A percentile compares a stretch with the other conserved stretches of the same genome.
Evolutionary conservation across 768 basidiomycete genomes (phyloP).

Genomic region (Kwoniella sp.): DNA sequence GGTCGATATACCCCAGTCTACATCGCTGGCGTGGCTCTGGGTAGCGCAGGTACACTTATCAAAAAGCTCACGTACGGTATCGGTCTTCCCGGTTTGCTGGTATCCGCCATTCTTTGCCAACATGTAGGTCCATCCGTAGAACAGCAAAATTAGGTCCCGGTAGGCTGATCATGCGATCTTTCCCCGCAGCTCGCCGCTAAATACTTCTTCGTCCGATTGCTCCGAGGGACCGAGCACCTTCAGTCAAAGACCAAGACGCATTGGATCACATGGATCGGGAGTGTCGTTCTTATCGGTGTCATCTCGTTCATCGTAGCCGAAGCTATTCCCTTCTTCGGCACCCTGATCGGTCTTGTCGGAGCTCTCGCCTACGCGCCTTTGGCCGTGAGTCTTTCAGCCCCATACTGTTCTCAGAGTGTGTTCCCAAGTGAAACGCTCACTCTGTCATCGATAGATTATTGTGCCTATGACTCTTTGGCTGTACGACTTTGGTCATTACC

Average conservation of each 20-base stretch:
- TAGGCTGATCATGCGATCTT: not conserved
- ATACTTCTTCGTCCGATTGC: slow-evolving; percentile 32
- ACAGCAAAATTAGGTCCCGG: not conserved
- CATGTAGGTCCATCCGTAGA: slow-evolving; percentile 19
- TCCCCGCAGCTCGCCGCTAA: slow-evolving; percentile 16
- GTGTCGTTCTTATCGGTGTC: slow-evolving; percentile 18
- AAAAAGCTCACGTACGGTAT: slow-evolving; percentile 47
- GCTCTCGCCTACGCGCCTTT: slow-evolving; percentile 29
- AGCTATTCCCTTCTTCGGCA: slow-evolving; percentile 32
- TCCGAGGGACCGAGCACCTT: slow-evolving; percentile 26
- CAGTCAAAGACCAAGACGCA: slow-evolving; percentile 21
- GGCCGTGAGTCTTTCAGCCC: slow-evolving; percentile 8
- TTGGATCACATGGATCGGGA: slow-evolving; percentile 23
- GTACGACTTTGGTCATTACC: slow-evolving; percentile 20
- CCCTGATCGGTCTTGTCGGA: slow-evolving; percentile 36
- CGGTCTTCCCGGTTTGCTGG: slow-evolving; percentile 41
- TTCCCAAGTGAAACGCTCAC: not conserved
- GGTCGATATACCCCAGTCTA: slow-evolving; percentile 20
- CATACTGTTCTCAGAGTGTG: not conserved
- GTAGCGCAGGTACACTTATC: slow-evolving; percentile 43
- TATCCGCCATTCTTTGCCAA: slow-evolving; percentile 20
- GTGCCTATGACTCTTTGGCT: slow-evolving; percentile 29
- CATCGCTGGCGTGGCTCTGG: slow-evolving; percentile 41
- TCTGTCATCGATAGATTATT: not conserved
- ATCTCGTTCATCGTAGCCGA: slow-evolving; percentile 22